Evolutionary conservation across 2,329 filamentous ascomycete species (phyloP), one percentile per base, ranked within the genome.

Genomic region (Aspergillus pseudoglaucus): DNA sequence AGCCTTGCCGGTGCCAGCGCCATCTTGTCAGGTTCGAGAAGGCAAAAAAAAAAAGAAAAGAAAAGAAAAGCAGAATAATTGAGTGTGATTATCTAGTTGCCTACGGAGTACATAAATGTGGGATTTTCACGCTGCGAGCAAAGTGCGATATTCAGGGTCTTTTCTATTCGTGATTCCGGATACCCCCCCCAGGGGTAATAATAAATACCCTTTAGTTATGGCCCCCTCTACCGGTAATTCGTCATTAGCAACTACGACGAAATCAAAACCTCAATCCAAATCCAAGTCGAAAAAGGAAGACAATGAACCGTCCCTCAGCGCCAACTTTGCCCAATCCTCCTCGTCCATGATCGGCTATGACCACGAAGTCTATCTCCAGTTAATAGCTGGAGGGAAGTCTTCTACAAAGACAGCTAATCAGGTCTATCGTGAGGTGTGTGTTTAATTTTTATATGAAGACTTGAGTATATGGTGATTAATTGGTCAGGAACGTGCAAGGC

Each of bases 231-330:
- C 25, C 25, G 25, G 25, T 30, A 30, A 30, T 30, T 30, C 25
- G 9, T 30, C 25, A 30, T 10, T 10, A 30, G 25, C 25, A 30
- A 18, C 9, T 18, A 15, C 37, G 12, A 22, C 12, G 17, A 5
- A 15, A 18, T 39, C 18, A 6, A 39, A 20, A n/a, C n/a, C n/a
- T 17, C 17, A n/a, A 6, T 22, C 37, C 8, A 39, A 39, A 14
- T 10, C 33, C n/a, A 37, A n/a, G 14, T 37, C 33, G n/a, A 39
- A 39, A 39, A 20, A 18, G 22, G 15, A 8, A 39, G 62, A 76
- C 79, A 1, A 70, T 73, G 1, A 64, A 54, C 9, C 85, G 90
- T 45, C 70, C 75, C 47, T 75, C 47, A 73, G 65, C 47, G 52
- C 59, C 44, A 60, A 59, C 46, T 60, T 58, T 33, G 53, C 56